A percentile compares a stretch with the other conserved stretches of the same genome.
These are phyloP conservation scores for Pisolithus albus DNA, from an alignment of 768 basidiomycete species.

Conservation along the genomic window DNA sequence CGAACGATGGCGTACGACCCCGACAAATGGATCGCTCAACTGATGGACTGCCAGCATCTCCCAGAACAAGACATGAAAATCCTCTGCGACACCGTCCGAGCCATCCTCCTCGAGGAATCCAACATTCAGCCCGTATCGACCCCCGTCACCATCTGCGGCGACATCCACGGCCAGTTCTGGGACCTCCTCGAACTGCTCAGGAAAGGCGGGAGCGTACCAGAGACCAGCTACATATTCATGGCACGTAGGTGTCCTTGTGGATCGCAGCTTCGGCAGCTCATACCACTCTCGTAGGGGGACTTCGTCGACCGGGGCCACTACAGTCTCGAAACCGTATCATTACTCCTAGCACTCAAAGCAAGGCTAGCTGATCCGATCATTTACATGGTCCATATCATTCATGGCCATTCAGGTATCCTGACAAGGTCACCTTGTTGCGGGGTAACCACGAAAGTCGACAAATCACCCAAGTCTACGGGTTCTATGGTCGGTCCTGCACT, in stretches of 20 bases:
- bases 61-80: slow-evolving; percentile 89
- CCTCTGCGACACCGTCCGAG: slow-evolving; percentile 84
- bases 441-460: slow-evolving; percentile 97
- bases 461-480: slow-evolving; percentile 98
- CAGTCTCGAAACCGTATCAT: slow-evolving; percentile 89
- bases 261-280: slow-evolving; percentile 17
- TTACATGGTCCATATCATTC: not conserved
- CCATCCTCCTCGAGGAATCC: slow-evolving; percentile 90
- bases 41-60: slow-evolving; percentile 81
- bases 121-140: slow-evolving; percentile 96
- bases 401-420: slow-evolving; percentile 64
- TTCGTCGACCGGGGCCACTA: slow-evolving; percentile 98
- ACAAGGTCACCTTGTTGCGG: slow-evolving; percentile 82
- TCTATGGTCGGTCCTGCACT: slow-evolving; percentile 63
- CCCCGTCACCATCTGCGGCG: slow-evolving; percentile 92
- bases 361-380: slow-evolving; percentile 39
- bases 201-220: slow-evolving; percentile 80
- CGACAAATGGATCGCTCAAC: slow-evolving; percentile 84
- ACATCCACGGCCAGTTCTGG: slow-evolving; percentile 98
- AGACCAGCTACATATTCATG: slow-evolving; percentile 95
- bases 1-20: slow-evolving; percentile 39
- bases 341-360: slow-evolving; percentile 85
- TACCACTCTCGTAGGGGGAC: slow-evolving; percentile 58
- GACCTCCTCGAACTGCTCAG: slow-evolving; percentile 86
- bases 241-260: slow-evolving; percentile 51